phyloP scores from a whole-genome alignment of 2,329 filamentous ascomycete genomes.

The Xylariaceae sp. region DNA sequence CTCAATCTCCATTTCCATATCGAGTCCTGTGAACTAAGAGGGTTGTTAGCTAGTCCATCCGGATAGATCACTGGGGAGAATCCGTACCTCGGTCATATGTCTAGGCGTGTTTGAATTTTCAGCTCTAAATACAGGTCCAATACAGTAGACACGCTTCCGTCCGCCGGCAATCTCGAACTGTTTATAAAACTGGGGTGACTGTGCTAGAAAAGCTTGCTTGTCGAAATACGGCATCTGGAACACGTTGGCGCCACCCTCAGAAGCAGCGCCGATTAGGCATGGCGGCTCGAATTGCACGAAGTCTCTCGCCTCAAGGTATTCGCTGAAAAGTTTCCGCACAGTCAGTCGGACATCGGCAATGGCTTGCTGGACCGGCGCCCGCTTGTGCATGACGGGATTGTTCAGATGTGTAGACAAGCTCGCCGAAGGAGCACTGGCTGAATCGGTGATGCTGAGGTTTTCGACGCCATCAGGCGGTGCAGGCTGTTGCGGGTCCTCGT shows the following conservation, averaged over 20 bases:
- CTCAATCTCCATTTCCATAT: conserved; percentile 88
- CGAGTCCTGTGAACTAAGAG: conserved; percentile 74
- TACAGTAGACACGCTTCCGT: conserved; percentile 75
- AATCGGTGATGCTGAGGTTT: conserved; percentile 42
- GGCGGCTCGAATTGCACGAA: conserved; percentile 89
- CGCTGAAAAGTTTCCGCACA: conserved; percentile 70
- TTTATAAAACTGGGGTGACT: conserved; percentile 86
- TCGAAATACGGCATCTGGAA: conserved; percentile 92
- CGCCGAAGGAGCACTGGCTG: conserved; percentile 64
- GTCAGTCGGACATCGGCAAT: conserved; percentile 60
- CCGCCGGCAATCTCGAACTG: conserved; percentile 82
- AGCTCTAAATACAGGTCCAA: conserved; percentile 82
- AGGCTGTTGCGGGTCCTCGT: conserved; percentile 50
- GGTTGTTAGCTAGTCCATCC: conserved; percentile 11
- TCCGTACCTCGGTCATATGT: conserved; percentile 74
- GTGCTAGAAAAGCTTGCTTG: conserved; percentile 76
- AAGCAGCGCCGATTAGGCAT: conserved; percentile 85
- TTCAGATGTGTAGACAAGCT: conserved; percentile 83
- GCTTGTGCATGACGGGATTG: conserved; percentile 91
- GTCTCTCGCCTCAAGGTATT: conserved; percentile 74
- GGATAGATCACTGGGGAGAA: not conserved
- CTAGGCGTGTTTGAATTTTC: conserved; percentile 83
- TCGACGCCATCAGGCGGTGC: conserved; percentile 42
- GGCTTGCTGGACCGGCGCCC: conserved; percentile 87
- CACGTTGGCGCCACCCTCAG: conserved; percentile 90